Conservation (phyloP, 2,329 filamentous ascomycete species). For the Trichophyton simii region DNA sequence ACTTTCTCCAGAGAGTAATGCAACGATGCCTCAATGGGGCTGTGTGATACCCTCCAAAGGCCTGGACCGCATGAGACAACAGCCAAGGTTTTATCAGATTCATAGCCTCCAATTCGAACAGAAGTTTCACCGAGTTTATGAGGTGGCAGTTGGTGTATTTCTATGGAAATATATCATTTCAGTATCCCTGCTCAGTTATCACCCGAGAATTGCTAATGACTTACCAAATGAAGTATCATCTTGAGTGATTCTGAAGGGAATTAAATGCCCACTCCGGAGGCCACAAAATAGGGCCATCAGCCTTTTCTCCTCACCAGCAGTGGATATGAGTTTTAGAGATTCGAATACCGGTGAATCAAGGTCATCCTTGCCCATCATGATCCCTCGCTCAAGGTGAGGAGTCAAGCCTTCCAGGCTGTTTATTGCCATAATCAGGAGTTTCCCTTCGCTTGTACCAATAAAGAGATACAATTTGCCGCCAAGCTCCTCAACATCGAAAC, state of each 20-base stretch:
- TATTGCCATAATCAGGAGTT: constrained; percentile 21
- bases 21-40: constrained; percentile 15
- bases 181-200: not conserved
- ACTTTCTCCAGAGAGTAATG: constrained; percentile 25
- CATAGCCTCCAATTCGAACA: constrained; percentile 23
- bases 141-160: constrained; percentile 21
- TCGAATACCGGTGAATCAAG: constrained; percentile 27
- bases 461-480: constrained; percentile 23
- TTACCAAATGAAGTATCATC: not conserved
- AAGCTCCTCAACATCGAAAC: constrained; percentile 22
- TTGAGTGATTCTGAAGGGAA: constrained; percentile 15
- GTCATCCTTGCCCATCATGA: constrained; percentile 11
- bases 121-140: constrained; percentile 27
- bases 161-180: constrained; percentile 14
- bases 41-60: constrained; percentile 28
- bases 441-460: constrained; percentile 30
- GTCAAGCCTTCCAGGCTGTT: constrained; percentile 16
- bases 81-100: constrained; percentile 18
- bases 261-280: constrained; percentile 33
- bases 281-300: constrained; percentile 31
- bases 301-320: constrained; percentile 9
- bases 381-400: constrained; percentile 15
- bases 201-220: not conserved
- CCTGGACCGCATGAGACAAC: constrained; percentile 27
- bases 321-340: constrained; percentile 22